phyloP scores from a whole-genome alignment of 2,329 filamentous ascomycete species.

The Botrytis deweyae region DNA sequence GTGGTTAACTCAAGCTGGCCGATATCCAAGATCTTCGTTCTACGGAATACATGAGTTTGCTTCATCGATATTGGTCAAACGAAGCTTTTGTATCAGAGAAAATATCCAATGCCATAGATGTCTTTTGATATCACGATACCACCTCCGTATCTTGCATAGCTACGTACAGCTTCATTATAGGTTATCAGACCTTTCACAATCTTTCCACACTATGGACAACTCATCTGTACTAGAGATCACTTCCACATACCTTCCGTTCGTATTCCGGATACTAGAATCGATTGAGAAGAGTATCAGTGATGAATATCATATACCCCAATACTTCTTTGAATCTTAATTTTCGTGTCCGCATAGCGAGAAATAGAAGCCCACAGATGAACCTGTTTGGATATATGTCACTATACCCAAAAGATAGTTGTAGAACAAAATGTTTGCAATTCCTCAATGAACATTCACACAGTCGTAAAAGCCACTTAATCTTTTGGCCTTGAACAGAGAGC shows the following conservation, averaged over 20 bases:
- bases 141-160: background rate
- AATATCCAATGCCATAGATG: background rate
- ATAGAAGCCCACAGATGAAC: background rate
- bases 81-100: background rate
- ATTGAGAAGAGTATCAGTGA: background rate
- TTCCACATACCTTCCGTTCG: background rate
- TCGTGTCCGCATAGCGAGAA: background rate
- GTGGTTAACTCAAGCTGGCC: background rate
- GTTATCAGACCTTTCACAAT: background rate
- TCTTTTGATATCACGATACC: background rate
- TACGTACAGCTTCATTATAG: constrained; percentile 3
- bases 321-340: background rate
- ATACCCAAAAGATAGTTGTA: background rate
- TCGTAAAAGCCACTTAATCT: background rate
- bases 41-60: background rate
- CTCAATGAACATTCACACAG: background rate
- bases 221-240: background rate
- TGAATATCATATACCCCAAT: background rate
- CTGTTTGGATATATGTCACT: background rate
- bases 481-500: background rate
- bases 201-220: background rate
- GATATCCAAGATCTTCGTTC: background rate
- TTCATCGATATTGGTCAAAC: background rate
- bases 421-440: background rate
- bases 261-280: background rate